These are phyloP conservation scores for Trichophyton equinum DNA, from an alignment of 2,329 filamentous ascomycete species.

Conservation along the genomic window DNA sequence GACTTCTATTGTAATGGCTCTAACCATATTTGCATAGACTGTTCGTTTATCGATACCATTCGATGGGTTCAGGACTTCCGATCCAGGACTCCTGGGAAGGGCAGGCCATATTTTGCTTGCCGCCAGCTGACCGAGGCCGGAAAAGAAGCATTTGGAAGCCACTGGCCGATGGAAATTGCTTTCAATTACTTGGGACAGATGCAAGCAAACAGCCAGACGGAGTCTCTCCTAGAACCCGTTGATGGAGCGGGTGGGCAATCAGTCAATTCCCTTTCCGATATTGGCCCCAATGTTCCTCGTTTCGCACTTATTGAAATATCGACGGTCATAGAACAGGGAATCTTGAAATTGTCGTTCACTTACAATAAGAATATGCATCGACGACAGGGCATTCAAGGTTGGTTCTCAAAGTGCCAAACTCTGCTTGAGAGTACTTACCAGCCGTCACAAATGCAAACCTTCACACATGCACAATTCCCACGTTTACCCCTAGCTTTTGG, in stretches of 20 bases:
- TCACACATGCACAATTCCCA: constrained; percentile 4
- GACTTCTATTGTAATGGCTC: constrained; percentile 7
- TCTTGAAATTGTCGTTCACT: constrained; percentile 8
- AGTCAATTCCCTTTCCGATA: constrained; percentile 11
- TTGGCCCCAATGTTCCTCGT: constrained; percentile 9
- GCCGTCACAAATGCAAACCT: not conserved
- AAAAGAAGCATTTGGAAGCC: constrained; percentile 21
- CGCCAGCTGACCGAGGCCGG: constrained; percentile 18
- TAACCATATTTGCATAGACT: not conserved
- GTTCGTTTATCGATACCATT: constrained; percentile 22
- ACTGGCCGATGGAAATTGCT: constrained; percentile 32
- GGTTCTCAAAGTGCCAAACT: constrained; percentile 6
- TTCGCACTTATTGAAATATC: constrained; percentile 12
- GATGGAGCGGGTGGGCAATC: constrained; percentile 10
- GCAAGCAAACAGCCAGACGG: constrained; percentile 34
- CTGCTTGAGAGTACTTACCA: constrained; percentile 6
- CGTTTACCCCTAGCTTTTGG: constrained; percentile 10
- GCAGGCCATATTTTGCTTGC: constrained; percentile 27
- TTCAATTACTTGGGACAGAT: constrained; percentile 33
- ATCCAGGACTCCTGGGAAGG: constrained; percentile 22
- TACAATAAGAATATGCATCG: constrained; percentile 11
- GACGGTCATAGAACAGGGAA: constrained; percentile 6
- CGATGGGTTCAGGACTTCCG: constrained; percentile 30
- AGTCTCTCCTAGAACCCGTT: constrained; percentile 24
- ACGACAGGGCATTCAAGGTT: constrained; percentile 6